Evolutionary conservation across 306 rosid genomes (phyloP), one percentile per base, ranked within the genome.

Genomic region (Castanea sativa): DNA sequence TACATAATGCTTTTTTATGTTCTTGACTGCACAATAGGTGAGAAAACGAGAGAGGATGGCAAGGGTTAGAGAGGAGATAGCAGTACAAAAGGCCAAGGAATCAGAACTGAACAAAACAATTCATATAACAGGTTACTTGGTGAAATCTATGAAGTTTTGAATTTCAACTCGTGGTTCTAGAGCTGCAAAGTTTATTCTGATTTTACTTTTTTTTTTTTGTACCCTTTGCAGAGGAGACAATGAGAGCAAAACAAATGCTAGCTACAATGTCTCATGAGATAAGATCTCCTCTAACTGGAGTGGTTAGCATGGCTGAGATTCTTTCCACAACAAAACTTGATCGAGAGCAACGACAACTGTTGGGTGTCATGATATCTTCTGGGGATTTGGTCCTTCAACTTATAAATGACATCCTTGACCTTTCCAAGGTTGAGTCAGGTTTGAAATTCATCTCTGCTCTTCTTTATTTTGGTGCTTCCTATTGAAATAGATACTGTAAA

Each of bases 181-280:
- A 30, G 21, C 19, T 75, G 33, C 60, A 55, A 78, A 67, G 43
- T 77, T 87, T 70, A 76, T 55, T 60, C 15, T 65, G 52, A 58
- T 59, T 43, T 73, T 14, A 27, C 21, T 21, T 51, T 20, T 78
- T 21, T 19, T 32, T 38, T 74, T 80, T 21, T 11, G 19, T 53
- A 52, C 61, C 79, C 73, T 69, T 72, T 21, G 64, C 76, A 83
- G 98, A 94, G 94, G 98, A 94, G 86, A 94, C 98, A 18, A 94
- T 94, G 98, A 78, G 98, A 57, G 98, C 98, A 56, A 94, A 94
- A 83, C 98, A 94, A 87, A 89, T 94, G 93, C 83, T 94, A 74
- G 98, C 98, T 77, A 94, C 98, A 61, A 94, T 94, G 98, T 92
- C 98, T 60, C 98, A 94, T 79, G 98, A 94, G 88, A 94, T 94